Conservation (phyloP, 495 filamentous ascomycete species). For the Penicillium goetzii region DNA sequence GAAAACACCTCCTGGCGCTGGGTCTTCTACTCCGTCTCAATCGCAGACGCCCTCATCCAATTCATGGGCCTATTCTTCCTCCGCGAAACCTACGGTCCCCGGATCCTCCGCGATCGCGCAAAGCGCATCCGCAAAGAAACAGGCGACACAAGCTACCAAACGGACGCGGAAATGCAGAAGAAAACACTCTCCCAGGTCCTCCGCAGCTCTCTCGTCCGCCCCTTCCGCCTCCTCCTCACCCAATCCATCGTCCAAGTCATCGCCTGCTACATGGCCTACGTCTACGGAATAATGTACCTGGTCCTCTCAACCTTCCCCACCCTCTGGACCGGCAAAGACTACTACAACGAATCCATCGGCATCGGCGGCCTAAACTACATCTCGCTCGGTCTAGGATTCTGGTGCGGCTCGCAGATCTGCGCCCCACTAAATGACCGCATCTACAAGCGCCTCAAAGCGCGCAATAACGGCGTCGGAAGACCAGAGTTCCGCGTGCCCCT, state of each 20-base stretch:
- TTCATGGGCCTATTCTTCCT: slow-evolving; percentile 66
- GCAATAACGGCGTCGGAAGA: slow-evolving; percentile 57
- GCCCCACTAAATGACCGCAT: slow-evolving; percentile 67
- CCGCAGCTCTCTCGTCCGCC: slow-evolving; percentile 51
- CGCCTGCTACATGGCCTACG: slow-evolving; percentile 66
- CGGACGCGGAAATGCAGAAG: slow-evolving; percentile 61
- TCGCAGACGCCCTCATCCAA: slow-evolving; percentile 66
- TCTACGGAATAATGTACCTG: slow-evolving; percentile 76
- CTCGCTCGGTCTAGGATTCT: slow-evolving; percentile 71
- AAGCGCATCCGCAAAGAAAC: slow-evolving; percentile 63
- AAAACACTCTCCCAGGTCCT: slow-evolving; percentile 49
- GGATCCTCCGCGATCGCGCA: slow-evolving; percentile 61
- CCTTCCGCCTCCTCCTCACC: slow-evolving; percentile 61
- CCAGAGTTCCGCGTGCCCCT: slow-evolving; percentile 74
- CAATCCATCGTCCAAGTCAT: slow-evolving; percentile 64
- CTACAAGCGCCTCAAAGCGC: slow-evolving; percentile 63
- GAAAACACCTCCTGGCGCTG: slow-evolving; percentile 72
- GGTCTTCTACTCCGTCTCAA: slow-evolving; percentile 67
- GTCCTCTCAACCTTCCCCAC: slow-evolving; percentile 68
- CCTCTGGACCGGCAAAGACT: slow-evolving; percentile 57
- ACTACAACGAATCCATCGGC: slow-evolving; percentile 63
- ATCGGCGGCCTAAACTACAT: slow-evolving; percentile 73
- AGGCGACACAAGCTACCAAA: slow-evolving; percentile 62
- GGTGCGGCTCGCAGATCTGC: slow-evolving; percentile 63
- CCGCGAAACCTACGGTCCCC: slow-evolving; percentile 70